Evolutionary conservation across 139 green algal genomes (phyloP).

Genomic region (Pedinophyceae sp.): DNA sequence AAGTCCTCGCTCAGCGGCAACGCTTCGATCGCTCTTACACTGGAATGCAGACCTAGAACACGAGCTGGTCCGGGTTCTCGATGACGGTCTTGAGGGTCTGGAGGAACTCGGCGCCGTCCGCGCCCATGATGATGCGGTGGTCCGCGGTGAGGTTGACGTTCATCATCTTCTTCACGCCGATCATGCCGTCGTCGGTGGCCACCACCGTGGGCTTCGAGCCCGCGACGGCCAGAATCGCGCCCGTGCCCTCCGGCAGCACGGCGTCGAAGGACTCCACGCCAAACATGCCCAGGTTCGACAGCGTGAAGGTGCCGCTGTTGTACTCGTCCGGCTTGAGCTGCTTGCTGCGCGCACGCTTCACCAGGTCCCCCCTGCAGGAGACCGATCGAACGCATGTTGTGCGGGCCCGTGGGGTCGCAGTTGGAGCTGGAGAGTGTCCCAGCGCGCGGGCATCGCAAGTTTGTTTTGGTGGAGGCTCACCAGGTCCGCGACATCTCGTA

Average conservation of each 20-base stretch:
- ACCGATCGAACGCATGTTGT: too few relatives aligned
- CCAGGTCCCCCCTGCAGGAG: too few relatives aligned
- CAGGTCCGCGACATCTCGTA: conserved; percentile 79
- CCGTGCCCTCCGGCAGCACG: conserved; percentile 79
- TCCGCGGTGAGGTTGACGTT: conserved; percentile 88
- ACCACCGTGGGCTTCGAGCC: conserved; percentile 74
- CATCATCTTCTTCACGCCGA: conserved; percentile 13
- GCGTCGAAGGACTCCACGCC: conserved; percentile 90
- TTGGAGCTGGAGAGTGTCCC: too few relatives aligned
- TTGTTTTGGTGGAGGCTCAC: too few relatives aligned
- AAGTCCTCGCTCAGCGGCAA: too few relatives aligned
- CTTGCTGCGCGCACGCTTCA: conserved; percentile 87
- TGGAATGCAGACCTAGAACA: too few relatives aligned
- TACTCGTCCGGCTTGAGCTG: conserved; percentile 49
- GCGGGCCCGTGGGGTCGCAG: too few relatives aligned
- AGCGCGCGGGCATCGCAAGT: too few relatives aligned
- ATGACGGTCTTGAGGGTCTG: conserved; percentile 76
- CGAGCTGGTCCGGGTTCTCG: conserved; percentile 65
- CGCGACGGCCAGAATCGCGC: conserved; percentile 84
- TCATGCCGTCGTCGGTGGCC: conserved; percentile 47
- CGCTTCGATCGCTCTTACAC: too few relatives aligned
- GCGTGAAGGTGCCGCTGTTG: conserved; percentile 86
- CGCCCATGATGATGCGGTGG: conserved; percentile 92
- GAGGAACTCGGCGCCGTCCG: conserved; percentile 84
- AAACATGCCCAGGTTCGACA: conserved; percentile 98